phyloP scores from a whole-genome alignment of 1,284 basidiomycete genomes.

The Peniophora sp. region DNA sequence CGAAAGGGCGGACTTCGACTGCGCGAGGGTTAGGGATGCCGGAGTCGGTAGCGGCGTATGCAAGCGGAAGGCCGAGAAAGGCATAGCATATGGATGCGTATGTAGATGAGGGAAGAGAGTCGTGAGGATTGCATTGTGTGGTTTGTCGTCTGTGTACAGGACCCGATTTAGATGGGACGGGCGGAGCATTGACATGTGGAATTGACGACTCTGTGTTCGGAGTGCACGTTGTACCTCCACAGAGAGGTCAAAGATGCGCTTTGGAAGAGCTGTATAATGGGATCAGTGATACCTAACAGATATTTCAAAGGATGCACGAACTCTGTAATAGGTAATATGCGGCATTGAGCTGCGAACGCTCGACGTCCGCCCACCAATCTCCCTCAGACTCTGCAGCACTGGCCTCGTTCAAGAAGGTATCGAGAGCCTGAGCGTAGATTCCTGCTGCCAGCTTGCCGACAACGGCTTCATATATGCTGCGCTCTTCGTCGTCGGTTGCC shows the following conservation, averaged over 20 bases:
- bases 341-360: slow-evolving; percentile 41
- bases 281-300: background rate
- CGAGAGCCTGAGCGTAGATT: slow-evolving; percentile 52
- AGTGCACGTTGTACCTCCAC: slow-evolving; percentile 37
- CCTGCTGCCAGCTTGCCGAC: slow-evolving; percentile 42
- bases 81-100: slow-evolving; percentile 20
- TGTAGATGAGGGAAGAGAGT: slow-evolving; percentile 58
- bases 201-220: slow-evolving; percentile 35
- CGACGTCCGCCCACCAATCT: slow-evolving; percentile 70
- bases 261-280: slow-evolving; percentile 44
- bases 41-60: background rate
- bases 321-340: slow-evolving; percentile 61
- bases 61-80: slow-evolving; percentile 11
- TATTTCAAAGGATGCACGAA: slow-evolving; percentile 26
- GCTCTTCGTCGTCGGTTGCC: slow-evolving; percentile 19
- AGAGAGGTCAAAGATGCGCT: slow-evolving; percentile 36
- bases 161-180: slow-evolving; percentile 42
- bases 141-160: slow-evolving; percentile 28
- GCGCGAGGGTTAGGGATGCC: slow-evolving; percentile 1
- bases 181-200: slow-evolving; percentile 40
- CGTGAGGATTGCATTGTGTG: slow-evolving; percentile 13
- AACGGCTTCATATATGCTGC: slow-evolving; percentile 20
- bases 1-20: slow-evolving; percentile 13
- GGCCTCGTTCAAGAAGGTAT: slow-evolving; percentile 52
- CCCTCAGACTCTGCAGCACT: slow-evolving; percentile 57